Percentiles rank a stretch among this genome's conserved stretches.
Evolutionary conservation across 257 asterid genomes (phyloP).

Genomic region (Ilex asprella): DNA sequence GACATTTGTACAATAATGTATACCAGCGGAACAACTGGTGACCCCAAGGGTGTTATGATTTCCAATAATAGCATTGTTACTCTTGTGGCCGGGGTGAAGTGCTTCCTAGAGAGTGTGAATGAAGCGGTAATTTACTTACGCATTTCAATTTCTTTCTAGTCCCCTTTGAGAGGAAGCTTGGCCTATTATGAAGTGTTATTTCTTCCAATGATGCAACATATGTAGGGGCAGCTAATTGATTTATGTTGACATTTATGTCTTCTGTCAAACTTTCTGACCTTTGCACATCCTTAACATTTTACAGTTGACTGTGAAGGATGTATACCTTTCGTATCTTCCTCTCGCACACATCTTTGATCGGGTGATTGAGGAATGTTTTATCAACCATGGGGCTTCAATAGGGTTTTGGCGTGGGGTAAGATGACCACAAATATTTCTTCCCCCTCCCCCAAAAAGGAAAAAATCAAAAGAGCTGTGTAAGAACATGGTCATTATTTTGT

Average conservation of each 20-base stretch:
- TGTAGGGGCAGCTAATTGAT: background rate
- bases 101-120: slow-evolving; percentile 52
- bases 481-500: background rate
- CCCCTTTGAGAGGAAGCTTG: too few species aligned
- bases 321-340: slow-evolving; percentile 85
- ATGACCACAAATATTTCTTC: background rate
- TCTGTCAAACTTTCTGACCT: background rate
- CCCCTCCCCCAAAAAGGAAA: too few species aligned
- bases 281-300: slow-evolving; percentile 14
- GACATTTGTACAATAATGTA: slow-evolving; percentile 97
- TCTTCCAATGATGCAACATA: background rate
- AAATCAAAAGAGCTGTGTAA: too few species aligned
- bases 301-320: slow-evolving; percentile 69
- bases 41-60: slow-evolving; percentile 95
- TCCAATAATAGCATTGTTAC: slow-evolving; percentile 80
- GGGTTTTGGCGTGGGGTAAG: slow-evolving; percentile 99
- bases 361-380: slow-evolving; percentile 73
- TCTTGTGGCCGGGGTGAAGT: slow-evolving; percentile 66
- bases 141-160: background rate
- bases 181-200: too few species aligned
- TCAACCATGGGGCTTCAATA: slow-evolving; percentile 76
- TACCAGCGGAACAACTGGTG: slow-evolving; percentile 98
- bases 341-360: slow-evolving; percentile 98
- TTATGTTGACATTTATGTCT: background rate
- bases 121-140: slow-evolving; percentile 42